Evolutionary conservation across 2,329 filamentous ascomycete species (phyloP), one percentile per base, ranked within the genome.

Genomic region (Coniella vitis): DNA sequence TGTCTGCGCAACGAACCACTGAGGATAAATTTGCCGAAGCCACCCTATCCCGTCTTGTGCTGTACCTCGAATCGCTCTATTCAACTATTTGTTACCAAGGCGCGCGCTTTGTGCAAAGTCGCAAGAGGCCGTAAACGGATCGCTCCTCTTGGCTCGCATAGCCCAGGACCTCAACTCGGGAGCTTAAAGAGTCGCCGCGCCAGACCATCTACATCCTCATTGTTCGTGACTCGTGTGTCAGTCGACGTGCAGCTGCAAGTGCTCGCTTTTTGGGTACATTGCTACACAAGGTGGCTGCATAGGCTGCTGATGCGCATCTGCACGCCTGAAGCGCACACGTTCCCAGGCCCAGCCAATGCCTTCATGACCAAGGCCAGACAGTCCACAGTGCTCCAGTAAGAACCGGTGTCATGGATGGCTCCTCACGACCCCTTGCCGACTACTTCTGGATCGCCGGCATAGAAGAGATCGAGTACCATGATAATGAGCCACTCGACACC

Each of bases 391-490:
- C 43, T 43, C 37, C 38, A 42, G 38, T 50, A 31, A 42, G 47
- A 35, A 53, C 43, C 38, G 35, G 47, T 70, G 74, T 68, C 69
- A 81, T 81, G 78, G 78, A 80, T 62, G 71, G 66, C 68, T 73
- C 79, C 52, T 81, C 80, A 55, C 75, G 74, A 56, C 83, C 83
- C 62, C 73, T 86, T 64, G 83, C 83, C 66, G 83, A 86, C 65
- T 86, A 86, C 69, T 86, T 86, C 67, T 86, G 83, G 83, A 85
- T 86, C 63, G 83, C 83, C 57, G 83, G 83, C 60, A 74, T 86
- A 66, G 82, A 86, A 65, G 78, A 79, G 53, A 74, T 85, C 57
- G 75, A 77, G 49, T 84, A 85, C 69, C 74, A 79, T 54, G 81
- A 84, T 57, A 63, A 69, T 58, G 51, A 53, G 19, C 47, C 38